These are phyloP conservation scores for Chaetomium olivaceum DNA, from an alignment of 2,329 filamentous ascomycete genomes.

Conservation along the genomic window DNA sequence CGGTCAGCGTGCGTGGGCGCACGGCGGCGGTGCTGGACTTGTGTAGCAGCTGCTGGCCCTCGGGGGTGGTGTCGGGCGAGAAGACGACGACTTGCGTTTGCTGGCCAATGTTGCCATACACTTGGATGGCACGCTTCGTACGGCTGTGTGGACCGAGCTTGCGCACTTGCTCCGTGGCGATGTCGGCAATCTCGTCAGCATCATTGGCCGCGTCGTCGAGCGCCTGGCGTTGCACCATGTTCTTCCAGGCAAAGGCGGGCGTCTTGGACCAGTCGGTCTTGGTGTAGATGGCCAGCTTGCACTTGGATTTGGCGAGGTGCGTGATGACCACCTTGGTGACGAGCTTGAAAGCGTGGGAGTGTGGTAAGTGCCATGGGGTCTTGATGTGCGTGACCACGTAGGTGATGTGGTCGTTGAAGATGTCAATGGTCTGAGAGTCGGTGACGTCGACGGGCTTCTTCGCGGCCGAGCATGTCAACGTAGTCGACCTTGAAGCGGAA, in stretches of 20 bases:
- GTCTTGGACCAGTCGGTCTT: constrained; percentile 82
- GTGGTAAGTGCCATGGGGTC: constrained; percentile 81
- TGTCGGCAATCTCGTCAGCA: constrained; percentile 72
- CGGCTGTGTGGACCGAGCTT: constrained; percentile 71
- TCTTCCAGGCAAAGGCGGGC: constrained; percentile 58
- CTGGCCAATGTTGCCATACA: constrained; percentile 74
- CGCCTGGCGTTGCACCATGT: constrained; percentile 68
- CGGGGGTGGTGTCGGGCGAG: constrained; percentile 47
- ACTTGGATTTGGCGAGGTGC: constrained; percentile 86
- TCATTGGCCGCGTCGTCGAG: constrained; percentile 72
- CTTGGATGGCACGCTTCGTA: constrained; percentile 75
- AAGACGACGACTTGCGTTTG: constrained; percentile 65
- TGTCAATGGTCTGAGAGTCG: constrained; percentile 85
- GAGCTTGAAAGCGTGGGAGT: constrained; percentile 74
- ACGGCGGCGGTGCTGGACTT: constrained; percentile 51
- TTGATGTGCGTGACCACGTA: constrained; percentile 65
- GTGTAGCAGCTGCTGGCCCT: constrained; percentile 32
- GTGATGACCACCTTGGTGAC: constrained; percentile 93
- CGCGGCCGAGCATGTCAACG: constrained; percentile 64
- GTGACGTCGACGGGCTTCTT: constrained; percentile 63
- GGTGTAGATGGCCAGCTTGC: constrained; percentile 85
- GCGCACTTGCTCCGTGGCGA: constrained; percentile 75
- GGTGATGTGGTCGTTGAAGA: constrained; percentile 72
- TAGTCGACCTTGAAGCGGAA: constrained; percentile 78
- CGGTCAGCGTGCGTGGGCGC: constrained; percentile 62